A percentile compares a stretch with the other conserved stretches of the same genome.
phyloP scores from a whole-genome alignment of 805 yeast genomes.

The Lachancea fermentati region DNA sequence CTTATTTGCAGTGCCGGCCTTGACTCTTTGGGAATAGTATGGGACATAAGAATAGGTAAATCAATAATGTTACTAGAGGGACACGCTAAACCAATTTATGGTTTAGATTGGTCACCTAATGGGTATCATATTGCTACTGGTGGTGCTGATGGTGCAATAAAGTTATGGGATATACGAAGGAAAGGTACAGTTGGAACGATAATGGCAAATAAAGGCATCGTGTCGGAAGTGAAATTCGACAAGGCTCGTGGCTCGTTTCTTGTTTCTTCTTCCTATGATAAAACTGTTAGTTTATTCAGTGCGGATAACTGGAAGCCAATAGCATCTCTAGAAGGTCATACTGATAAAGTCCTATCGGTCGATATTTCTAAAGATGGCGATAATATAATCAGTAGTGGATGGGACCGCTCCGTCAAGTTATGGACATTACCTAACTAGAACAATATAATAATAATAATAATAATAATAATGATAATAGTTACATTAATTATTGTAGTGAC shows the following conservation, averaged over 20 bases:
- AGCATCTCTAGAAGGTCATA: conserved; percentile 48
- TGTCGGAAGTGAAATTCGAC: conserved; percentile 59
- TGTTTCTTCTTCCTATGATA: conserved; percentile 68
- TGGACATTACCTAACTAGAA: too few relatives aligned
- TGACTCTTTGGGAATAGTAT: conserved; percentile 65
- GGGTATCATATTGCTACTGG: conserved; percentile 78
- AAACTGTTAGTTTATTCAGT: conserved; percentile 54
- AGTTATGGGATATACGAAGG: conserved; percentile 81
- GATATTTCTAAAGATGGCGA: conserved; percentile 45
- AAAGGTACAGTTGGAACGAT: conserved; percentile 39
- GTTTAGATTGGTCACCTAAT: conserved; percentile 68
- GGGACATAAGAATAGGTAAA: conserved; percentile 85
- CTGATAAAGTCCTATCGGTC: conserved; percentile 67
- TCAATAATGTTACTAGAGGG: conserved; percentile 52
- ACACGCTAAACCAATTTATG: conserved; percentile 67
- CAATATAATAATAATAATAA: background rate
- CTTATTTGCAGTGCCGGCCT: conserved; percentile 70
- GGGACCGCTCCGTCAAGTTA: conserved; percentile 76
- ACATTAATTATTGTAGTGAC: background rate
- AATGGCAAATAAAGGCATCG: conserved; percentile 69
- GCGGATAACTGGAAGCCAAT: conserved; percentile 64
- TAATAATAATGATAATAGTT: background rate
- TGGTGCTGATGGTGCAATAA: conserved; percentile 73
- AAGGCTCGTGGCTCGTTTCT: conserved; percentile 42
- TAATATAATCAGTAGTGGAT: conserved; percentile 59